phyloP scores from a whole-genome alignment of 352 stramenopile genomes.

The Peronospora belbahrii region DNA sequence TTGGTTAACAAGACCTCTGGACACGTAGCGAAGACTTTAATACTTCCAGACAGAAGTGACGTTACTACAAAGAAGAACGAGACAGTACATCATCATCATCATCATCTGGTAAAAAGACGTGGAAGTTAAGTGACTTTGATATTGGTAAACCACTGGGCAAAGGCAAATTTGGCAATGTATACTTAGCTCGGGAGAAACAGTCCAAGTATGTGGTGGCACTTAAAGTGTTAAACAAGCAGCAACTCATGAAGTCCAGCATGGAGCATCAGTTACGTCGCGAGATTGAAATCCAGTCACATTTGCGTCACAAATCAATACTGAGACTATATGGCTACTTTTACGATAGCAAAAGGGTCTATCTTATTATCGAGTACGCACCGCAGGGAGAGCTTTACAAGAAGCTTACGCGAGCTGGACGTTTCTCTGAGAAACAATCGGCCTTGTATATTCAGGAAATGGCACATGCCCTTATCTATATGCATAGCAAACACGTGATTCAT shows the following conservation, averaged over 20 bases:
- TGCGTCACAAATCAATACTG: conserved; percentile 96
- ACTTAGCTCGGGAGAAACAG: conserved; percentile 95
- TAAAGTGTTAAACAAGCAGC: conserved; percentile 97
- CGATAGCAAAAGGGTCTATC: conserved; percentile 97
- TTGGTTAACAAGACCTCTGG: conserved; percentile 7
- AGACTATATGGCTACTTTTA: conserved; percentile 98
- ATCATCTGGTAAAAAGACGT: conserved; percentile 41
- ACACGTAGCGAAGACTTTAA: not conserved
- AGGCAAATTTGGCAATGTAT: conserved; percentile 99
- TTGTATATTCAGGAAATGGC: conserved; percentile 94
- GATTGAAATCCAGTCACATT: conserved; percentile 99
- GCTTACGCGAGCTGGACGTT: conserved; percentile 86
- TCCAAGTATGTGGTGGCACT: conserved; percentile 99
- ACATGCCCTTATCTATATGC: conserved; percentile 94
- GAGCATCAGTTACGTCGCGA: conserved; percentile 98
- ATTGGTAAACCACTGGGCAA: conserved; percentile 97
- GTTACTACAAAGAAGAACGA: conserved; percentile 8
- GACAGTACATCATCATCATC: not conserved
- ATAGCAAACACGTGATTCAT: conserved; percentile 99
- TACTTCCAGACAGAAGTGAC: not conserved
- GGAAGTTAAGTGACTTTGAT: conserved; percentile 98
- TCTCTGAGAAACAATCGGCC: conserved; percentile 90
- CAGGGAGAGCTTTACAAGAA: conserved; percentile 98
- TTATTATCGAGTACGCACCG: conserved; percentile 98
- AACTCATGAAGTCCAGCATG: conserved; percentile 95